Evolutionary conservation across 2,329 filamentous ascomycete genomes (phyloP).

Genomic region (Penicillium palitans): DNA sequence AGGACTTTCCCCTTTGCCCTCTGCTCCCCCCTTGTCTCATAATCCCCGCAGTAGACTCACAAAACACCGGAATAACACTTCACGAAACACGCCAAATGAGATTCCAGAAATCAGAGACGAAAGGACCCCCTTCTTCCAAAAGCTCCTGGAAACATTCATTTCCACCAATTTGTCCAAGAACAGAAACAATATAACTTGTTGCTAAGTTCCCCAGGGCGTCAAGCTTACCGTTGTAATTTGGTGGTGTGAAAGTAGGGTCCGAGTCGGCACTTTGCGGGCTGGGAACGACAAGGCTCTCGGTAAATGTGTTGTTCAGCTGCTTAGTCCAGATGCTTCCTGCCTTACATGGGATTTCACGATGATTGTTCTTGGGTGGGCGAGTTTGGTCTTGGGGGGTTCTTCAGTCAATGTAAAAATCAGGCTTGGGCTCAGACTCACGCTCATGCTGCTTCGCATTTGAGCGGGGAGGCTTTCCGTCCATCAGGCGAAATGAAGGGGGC

Average conservation of each 20-base stretch:
- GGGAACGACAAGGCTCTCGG: background rate
- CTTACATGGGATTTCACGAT: slow-evolving; percentile 5
- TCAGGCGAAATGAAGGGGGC: background rate
- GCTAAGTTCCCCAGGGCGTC: slow-evolving; percentile 22
- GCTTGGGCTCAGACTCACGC: background rate
- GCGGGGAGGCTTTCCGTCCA: background rate
- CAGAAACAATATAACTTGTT: slow-evolving; percentile 26
- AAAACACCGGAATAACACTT: too few species aligned
- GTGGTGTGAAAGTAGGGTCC: slow-evolving; percentile 13
- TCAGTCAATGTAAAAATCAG: background rate
- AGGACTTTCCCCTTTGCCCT: background rate
- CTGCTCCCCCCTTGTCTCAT: background rate
- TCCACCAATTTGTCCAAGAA: slow-evolving; percentile 18
- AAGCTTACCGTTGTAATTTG: background rate
- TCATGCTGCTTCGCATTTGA: background rate
- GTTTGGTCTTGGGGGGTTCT: too few species aligned
- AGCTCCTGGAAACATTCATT: slow-evolving; percentile 14
- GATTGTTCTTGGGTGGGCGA: too few species aligned
- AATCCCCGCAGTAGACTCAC: too few species aligned
- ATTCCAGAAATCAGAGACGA: slow-evolving; percentile 19
- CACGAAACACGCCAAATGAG: background rate
- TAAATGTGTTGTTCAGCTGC: slow-evolving; percentile 8
- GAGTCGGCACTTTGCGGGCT: background rate
- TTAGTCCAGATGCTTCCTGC: slow-evolving; percentile 12
- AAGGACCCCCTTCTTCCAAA: slow-evolving; percentile 21